Percentiles rank a stretch among this genome's conserved stretches.
phyloP scores from a whole-genome alignment of 2,329 filamentous ascomycete species.

The Truncatella angustata region DNA sequence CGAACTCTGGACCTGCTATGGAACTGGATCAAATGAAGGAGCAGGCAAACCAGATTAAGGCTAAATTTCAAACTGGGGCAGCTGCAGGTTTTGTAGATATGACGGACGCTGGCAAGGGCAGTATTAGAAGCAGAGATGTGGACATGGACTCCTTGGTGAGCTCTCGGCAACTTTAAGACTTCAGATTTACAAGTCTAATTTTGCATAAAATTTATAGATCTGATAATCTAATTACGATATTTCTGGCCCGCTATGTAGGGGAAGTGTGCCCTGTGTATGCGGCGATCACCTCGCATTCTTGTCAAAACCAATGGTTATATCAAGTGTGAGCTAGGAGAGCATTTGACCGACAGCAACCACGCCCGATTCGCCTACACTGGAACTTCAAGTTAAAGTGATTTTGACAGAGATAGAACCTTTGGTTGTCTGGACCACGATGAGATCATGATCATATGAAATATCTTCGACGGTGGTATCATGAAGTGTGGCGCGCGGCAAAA shows the following conservation, averaged over 20 bases:
- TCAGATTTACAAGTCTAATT: too few relatives aligned
- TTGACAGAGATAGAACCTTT: neutral
- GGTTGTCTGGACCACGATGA: conserved; percentile 18
- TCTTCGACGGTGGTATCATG: conserved; percentile 20
- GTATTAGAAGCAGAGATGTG: neutral
- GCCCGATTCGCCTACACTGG: too few relatives aligned
- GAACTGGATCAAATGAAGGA: conserved; percentile 13
- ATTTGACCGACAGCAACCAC: too few relatives aligned
- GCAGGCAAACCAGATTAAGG: conserved; percentile 8
- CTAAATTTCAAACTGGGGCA: conserved; percentile 12
- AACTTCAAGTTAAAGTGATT: neutral
- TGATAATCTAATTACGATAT: too few relatives aligned
- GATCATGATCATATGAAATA: conserved; percentile 26
- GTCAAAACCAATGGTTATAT: too few relatives aligned
- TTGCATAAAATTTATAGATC: too few relatives aligned
- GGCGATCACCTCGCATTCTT: too few relatives aligned
- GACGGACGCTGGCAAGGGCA: neutral
- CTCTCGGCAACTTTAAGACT: neutral
- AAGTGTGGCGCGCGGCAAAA: conserved; percentile 23
- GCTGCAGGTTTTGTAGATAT: conserved; percentile 16
- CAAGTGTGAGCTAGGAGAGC: too few relatives aligned
- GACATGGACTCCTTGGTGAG: conserved; percentile 5
- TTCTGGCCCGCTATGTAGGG: too few relatives aligned
- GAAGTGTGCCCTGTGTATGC: too few relatives aligned
- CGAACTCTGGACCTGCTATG: conserved; percentile 11